Percentiles rank a stretch among this genome's conserved stretches.
phyloP scores from a whole-genome alignment of 768 basidiomycete species.

The Piloderma croceum region DNA sequence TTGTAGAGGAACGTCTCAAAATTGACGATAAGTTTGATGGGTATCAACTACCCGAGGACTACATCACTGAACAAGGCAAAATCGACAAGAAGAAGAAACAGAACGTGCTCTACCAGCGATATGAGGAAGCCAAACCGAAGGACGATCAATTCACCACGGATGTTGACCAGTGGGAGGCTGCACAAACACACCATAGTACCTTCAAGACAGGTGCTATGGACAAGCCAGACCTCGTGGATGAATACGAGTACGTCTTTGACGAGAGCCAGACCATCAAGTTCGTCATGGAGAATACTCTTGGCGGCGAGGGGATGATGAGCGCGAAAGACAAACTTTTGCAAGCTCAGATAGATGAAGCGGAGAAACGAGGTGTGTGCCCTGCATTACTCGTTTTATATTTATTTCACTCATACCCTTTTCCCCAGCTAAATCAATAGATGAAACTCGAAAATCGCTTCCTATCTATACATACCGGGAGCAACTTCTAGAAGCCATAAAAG shows the following conservation, averaged over 20 bases:
- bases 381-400: conserved; percentile 2
- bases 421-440: conserved; percentile 82
- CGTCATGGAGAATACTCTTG: conserved; percentile 76
- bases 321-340: conserved; percentile 82
- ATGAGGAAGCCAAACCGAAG: conserved; percentile 88
- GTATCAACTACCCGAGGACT: conserved; percentile 95
- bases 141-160: conserved; percentile 96
- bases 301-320: conserved; percentile 64
- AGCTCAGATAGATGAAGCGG: conserved; percentile 85
- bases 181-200: conserved; percentile 83
- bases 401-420: not conserved
- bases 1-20: conserved; percentile 90
- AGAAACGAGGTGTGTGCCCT: conserved; percentile 47
- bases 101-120: conserved; percentile 87
- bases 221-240: conserved; percentile 71
- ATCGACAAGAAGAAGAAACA: conserved; percentile 96
- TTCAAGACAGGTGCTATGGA: conserved; percentile 92
- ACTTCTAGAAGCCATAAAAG: conserved; percentile 80
- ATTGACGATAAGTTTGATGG: conserved; percentile 97
- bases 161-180: conserved; percentile 95
- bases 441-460: conserved; percentile 89
- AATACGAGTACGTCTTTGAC: conserved; percentile 97
- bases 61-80: conserved; percentile 96
- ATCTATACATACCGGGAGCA: conserved; percentile 87
- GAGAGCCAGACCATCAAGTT: conserved; percentile 96